Evolutionary conservation across 2,329 filamentous ascomycete genomes (phyloP), one percentile per base, ranked within the genome.

Genomic region (Aureobasidium namibiae): DNA sequence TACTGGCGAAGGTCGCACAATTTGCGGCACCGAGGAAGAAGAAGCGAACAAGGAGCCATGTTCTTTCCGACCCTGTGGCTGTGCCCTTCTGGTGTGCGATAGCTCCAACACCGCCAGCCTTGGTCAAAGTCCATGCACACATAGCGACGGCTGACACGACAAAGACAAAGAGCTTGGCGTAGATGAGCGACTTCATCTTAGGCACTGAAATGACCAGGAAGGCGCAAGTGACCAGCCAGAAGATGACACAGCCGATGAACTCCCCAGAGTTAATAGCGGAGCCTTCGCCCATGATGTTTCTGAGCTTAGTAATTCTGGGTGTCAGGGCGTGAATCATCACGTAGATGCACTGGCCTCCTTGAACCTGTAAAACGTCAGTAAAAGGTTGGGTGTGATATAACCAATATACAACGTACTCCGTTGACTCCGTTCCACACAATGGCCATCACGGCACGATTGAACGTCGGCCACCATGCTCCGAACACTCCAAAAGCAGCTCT

Each of bases 401-500:
- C 1, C n/a, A n/a, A n/a, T n/a, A n/a, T 18, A 3, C n/a, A 13
- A 45, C 42, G 16, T 16, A 45, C 53, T 14, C 38, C 53, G 13
- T 56, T 56, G 53, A 56, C 53, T 45, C 53, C 75, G 46, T 75
- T 75, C 75, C 75, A 78, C 4, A 78, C 74, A 54, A 76, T 73
- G 1, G 75, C 69, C 74, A 77, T 76, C 14, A 75, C 72, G 7
- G 74, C 76, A 18, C 76, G 68, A 60, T 75, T 75, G 58, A 75
- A 72, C 5, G 69, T 71, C 1, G 76, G 76, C 75, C 76, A 79
- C 65, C 72, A 71, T 0, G 74, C 74, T 24, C 76, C 76, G 61
- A 72, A 78, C 1, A 76, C 64, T 6, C 76, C 76, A 63, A 77
- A 79, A 0, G 73, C 69, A 1, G 74, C 66, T 39, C 76, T 72